These are phyloP conservation scores for Penstemon newberryi DNA, from an alignment of 257 asterid genomes.

Conservation along the genomic window DNA sequence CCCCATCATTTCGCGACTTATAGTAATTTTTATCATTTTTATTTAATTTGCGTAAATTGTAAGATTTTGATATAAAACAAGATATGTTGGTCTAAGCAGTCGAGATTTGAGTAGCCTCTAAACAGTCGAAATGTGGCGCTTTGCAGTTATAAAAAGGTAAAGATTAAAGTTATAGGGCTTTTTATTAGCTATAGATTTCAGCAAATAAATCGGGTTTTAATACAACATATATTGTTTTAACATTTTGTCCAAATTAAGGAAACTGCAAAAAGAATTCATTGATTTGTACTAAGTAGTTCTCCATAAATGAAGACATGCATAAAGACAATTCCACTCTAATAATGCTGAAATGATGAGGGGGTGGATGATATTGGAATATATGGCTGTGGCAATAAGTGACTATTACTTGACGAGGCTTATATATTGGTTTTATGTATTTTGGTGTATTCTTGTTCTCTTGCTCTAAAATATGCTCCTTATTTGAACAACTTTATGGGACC, in stretches of 20 bases:
- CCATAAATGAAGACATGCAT: constrained; percentile 7
- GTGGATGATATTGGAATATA: background rate
- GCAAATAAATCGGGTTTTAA: background rate
- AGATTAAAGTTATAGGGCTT: too few species aligned
- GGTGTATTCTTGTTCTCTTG: background rate
- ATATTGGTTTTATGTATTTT: background rate
- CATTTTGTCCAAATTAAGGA: constrained; percentile 27
- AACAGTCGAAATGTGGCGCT: too few species aligned
- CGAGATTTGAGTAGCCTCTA: too few species aligned
- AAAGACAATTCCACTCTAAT: constrained; percentile 31
- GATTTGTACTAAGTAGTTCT: background rate
- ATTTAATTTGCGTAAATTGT: background rate
- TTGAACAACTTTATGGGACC: background rate
- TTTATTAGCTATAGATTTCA: background rate
- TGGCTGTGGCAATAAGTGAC: constrained; percentile 1
- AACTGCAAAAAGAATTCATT: constrained; percentile 31
- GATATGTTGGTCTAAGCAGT: background rate
- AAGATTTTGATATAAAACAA: too few species aligned
- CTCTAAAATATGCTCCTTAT: background rate
- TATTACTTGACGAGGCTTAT: background rate
- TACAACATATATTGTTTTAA: constrained; percentile 23
- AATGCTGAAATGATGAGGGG: constrained; percentile 21
- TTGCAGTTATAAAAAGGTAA: too few species aligned
- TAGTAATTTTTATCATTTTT: background rate
- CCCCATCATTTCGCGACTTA: background rate